phyloP scores from a whole-genome alignment of 371 early-diverging fungal genomes.

The Actinomortierella ambigua region DNA sequence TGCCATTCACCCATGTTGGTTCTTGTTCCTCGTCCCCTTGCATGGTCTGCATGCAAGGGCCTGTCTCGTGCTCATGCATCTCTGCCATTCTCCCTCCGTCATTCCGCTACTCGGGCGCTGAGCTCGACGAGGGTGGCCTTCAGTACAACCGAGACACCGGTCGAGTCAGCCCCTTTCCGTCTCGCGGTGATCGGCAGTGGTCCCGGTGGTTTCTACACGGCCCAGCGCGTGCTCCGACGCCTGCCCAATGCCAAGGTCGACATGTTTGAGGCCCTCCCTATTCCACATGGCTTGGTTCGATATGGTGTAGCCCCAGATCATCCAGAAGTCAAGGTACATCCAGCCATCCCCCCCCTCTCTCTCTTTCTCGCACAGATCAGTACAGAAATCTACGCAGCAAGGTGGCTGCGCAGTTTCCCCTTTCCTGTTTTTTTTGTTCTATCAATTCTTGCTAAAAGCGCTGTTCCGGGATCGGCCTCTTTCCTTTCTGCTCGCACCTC shows the following conservation, averaged over 20 bases:
- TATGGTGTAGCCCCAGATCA: conserved; percentile 99
- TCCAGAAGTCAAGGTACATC: conserved; percentile 91
- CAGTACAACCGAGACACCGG: not conserved
- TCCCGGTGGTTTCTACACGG: conserved; percentile 95
- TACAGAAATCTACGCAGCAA: not conserved
- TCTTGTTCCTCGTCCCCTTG: too few relatives aligned
- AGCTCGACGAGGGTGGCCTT: too few relatives aligned
- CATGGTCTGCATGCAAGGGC: too few relatives aligned
- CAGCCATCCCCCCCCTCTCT: not conserved
- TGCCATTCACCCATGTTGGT: too few relatives aligned
- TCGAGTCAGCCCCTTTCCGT: conserved; percentile 43
- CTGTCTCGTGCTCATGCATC: too few relatives aligned
- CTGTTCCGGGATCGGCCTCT: not conserved
- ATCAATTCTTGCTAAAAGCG: not conserved
- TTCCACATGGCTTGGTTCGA: conserved; percentile 93
- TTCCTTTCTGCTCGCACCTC: not conserved
- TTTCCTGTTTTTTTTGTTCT: conserved; percentile 2
- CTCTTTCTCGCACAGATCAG: conserved; percentile 3
- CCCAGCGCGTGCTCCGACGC: conserved; percentile 75
- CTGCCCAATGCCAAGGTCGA: conserved; percentile 67
- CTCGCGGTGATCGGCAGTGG: conserved; percentile 88
- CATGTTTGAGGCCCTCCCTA: conserved; percentile 86
- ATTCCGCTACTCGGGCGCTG: too few relatives aligned
- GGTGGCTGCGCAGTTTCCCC: not conserved
- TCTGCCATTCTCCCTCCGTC: too few relatives aligned